Percentiles rank a stretch among this genome's conserved stretches.
phyloP scores from a whole-genome alignment of 129 eudicot species.

The Artemisia annua region DNA sequence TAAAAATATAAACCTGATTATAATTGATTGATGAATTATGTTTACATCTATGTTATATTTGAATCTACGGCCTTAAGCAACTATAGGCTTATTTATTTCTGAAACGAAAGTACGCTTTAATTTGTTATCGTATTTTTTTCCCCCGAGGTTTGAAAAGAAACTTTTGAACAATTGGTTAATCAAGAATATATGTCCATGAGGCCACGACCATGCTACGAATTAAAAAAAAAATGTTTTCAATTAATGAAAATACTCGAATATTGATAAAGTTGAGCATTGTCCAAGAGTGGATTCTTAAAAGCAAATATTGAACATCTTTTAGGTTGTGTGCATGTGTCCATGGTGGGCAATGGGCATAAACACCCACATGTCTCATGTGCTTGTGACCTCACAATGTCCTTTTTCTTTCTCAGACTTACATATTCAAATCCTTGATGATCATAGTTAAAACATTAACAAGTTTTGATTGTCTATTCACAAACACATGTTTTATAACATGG shows the following conservation, averaged over 20 bases:
- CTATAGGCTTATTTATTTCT: too few relatives aligned
- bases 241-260: conserved; percentile 1
- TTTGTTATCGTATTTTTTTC: too few relatives aligned
- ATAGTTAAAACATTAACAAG: background rate
- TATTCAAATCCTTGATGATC: background rate
- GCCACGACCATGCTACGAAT: background rate
- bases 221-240: background rate
- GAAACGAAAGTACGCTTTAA: too few relatives aligned
- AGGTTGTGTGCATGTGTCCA: conserved; percentile 18
- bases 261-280: conserved; percentile 21
- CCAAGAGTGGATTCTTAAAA: conserved; percentile 17
- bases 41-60: too few relatives aligned
- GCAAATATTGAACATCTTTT: conserved; percentile 20
- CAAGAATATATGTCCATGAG: conserved; percentile 3
- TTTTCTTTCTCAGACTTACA: background rate
- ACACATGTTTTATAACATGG: background rate
- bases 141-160: too few relatives aligned
- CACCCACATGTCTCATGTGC: conserved; percentile 13
- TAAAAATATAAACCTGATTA: too few relatives aligned
- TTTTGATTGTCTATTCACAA: background rate
- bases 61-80: too few relatives aligned
- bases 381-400: conserved; percentile 17
- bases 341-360: conserved; percentile 14
- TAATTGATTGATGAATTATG: too few relatives aligned
- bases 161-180: conserved; percentile 1